phyloP scores from a whole-genome alignment of 1,284 basidiomycete species.

The Omphalotus olearius region DNA sequence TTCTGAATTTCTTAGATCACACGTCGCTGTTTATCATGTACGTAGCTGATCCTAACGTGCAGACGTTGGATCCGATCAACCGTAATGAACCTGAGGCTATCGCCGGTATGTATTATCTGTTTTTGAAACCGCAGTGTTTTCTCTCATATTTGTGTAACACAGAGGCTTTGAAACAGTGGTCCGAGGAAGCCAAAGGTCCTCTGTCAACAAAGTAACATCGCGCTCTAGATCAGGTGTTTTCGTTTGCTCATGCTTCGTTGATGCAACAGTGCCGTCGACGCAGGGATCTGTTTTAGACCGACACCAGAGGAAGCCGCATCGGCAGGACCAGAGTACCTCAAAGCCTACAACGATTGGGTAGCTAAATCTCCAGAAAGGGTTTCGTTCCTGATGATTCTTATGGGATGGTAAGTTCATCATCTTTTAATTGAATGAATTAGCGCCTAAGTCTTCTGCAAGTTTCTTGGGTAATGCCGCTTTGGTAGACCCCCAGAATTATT shows the following conservation, averaged over 20 bases:
- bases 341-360: conserved; percentile 40
- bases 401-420: conserved; percentile 24
- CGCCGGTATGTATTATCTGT: no score
- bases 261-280: conserved; percentile 35
- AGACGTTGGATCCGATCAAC: conserved; percentile 30
- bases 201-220: conserved; percentile 44
- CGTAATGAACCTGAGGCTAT: conserved; percentile 20
- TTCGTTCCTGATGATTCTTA: conserved; percentile 22
- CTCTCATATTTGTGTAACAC: neutral
- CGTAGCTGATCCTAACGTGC: conserved; percentile 18
- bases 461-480: neutral
- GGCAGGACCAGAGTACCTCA: conserved; percentile 41
- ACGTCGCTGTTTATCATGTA: neutral
- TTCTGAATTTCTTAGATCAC: neutral
- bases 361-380: conserved; percentile 44
- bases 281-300: conserved; percentile 47
- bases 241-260: neutral
- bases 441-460: neutral
- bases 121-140: no score
- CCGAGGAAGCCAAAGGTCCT: conserved; percentile 38
- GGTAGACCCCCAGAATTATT: conserved; percentile 22
- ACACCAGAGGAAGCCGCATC: conserved; percentile 33
- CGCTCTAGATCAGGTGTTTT: neutral
- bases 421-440: neutral
- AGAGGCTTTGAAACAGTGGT: conserved; percentile 34